These are phyloP conservation scores for Daldinia eschscholtzii DNA, from an alignment of 2,329 filamentous ascomycete genomes.

Conservation along the genomic window DNA sequence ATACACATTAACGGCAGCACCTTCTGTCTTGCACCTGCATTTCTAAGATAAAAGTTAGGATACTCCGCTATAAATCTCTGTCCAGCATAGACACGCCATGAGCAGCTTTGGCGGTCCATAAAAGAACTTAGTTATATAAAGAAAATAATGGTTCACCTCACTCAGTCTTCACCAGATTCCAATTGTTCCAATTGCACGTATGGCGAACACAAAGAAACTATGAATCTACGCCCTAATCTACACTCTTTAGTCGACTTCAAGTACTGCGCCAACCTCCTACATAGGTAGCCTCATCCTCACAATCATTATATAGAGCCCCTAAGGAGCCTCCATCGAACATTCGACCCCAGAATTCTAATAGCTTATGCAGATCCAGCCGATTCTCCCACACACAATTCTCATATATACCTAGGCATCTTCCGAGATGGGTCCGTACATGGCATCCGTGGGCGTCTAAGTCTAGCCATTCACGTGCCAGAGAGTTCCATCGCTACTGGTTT, in stretches of 20 bases:
- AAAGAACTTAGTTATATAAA: too few species aligned
- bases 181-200: too few species aligned
- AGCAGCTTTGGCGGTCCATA: too few species aligned
- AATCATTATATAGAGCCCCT: neutral
- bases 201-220: too few species aligned
- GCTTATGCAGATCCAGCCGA: neutral
- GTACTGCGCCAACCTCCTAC: neutral
- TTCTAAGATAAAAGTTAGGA: too few species aligned
- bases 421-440: neutral
- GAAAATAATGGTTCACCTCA: too few species aligned
- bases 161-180: too few species aligned
- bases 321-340: neutral
- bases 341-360: neutral
- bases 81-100: too few species aligned
- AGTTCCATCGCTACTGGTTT: neutral
- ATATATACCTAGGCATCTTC: neutral
- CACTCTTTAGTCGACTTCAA: neutral
- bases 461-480: neutral
- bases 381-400: constrained; percentile 1
- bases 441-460: neutral
- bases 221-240: neutral
- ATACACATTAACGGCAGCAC: too few species aligned
- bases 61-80: too few species aligned
- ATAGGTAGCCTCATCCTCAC: neutral
- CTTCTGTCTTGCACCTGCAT: too few species aligned